Conservation (phyloP, 331 rosid species). For the Quercus lobata region DNA sequence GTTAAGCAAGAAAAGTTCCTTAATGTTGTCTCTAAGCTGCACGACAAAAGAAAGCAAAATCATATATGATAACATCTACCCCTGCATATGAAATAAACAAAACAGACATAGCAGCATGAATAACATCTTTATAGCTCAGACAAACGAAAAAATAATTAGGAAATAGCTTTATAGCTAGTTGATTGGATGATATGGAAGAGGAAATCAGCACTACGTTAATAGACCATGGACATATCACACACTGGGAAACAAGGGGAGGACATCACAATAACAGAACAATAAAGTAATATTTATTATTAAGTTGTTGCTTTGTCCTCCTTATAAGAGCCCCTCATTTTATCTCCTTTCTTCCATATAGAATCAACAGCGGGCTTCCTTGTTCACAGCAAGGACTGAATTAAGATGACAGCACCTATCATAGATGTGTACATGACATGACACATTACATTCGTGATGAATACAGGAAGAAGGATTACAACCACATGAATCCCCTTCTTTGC, state of each 20-base stretch:
- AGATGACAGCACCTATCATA: constrained; percentile 4
- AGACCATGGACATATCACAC: background rate
- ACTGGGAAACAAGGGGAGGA: background rate
- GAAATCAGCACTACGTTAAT: background rate
- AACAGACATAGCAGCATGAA: background rate
- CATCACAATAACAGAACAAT: background rate
- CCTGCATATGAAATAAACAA: background rate
- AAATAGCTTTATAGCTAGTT: background rate
- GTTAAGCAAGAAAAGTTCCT: constrained; percentile 96
- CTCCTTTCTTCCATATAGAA: background rate
- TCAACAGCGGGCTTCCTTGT: background rate
- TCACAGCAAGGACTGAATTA: background rate
- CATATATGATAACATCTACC: background rate
- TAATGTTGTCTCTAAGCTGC: constrained; percentile 84
- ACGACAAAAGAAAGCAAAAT: constrained; percentile 22
- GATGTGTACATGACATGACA: background rate
- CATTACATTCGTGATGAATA: background rate
- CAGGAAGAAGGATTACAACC: constrained; percentile 3
- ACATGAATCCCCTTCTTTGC: constrained; percentile 14
- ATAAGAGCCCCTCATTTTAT: background rate
- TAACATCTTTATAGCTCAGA: background rate
- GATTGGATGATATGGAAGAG: background rate
- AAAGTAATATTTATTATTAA: background rate
- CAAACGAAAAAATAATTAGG: background rate
- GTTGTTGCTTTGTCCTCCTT: background rate